phyloP scores from a whole-genome alignment of 2,329 filamentous ascomycete species.

The Tolypocladium cylindrosporum region DNA sequence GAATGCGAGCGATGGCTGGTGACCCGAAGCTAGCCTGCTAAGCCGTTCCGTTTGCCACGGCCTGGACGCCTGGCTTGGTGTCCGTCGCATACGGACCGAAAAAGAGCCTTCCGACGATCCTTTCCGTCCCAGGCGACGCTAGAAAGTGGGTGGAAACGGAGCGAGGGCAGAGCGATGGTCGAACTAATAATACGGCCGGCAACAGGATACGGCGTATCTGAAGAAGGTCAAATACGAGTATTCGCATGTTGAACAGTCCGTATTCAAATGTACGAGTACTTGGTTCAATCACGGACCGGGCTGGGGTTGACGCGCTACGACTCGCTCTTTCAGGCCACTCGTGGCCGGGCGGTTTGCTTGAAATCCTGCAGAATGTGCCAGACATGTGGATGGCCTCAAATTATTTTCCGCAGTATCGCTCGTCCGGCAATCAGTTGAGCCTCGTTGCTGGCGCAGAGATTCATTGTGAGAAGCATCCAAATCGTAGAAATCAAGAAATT shows the following conservation, averaged over 20 bases:
- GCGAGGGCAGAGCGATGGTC: neutral
- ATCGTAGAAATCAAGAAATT: neutral
- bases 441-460: neutral
- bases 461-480: neutral
- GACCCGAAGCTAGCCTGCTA: neutral
- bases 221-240: no score
- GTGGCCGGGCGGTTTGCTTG: no score
- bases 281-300: neutral
- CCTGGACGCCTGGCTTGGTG: neutral
- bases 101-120: neutral
- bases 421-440: neutral
- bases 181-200: neutral
- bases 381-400: no score
- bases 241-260: no score
- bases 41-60: neutral
- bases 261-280: no score
- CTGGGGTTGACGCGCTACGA: no score
- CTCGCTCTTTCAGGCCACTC: no score
- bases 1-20: neutral
- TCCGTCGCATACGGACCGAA: neutral
- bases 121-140: neutral
- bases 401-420: neutral
- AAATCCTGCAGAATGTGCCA: no score
- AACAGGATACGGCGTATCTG: neutral
- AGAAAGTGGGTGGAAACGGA: neutral